Conservation (phyloP, 805 yeast genomes). For the Starmerella kuoi region DNA sequence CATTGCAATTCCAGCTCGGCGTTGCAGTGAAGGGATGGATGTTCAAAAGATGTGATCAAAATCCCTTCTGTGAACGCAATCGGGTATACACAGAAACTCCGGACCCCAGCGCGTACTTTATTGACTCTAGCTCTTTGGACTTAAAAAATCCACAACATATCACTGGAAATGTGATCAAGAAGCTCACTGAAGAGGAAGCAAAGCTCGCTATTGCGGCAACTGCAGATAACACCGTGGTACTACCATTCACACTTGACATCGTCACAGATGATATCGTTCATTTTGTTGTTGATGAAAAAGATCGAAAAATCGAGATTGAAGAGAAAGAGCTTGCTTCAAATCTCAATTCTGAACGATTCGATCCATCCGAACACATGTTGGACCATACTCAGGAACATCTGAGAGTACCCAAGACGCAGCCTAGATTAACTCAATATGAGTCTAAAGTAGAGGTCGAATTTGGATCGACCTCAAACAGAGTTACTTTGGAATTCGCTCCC, state of each 20-base stretch:
- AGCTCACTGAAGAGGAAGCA: constrained; percentile 4
- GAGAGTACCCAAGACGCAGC: background rate
- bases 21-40: constrained; percentile 28
- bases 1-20: constrained; percentile 10
- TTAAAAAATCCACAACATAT: constrained; percentile 5
- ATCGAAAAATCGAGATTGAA: constrained; percentile 26
- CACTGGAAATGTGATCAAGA: constrained; percentile 13
- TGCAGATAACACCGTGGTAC: constrained; percentile 29
- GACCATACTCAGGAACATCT: constrained; percentile 3
- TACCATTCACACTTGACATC: constrained; percentile 50
- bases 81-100: constrained; percentile 41
- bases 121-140: constrained; percentile 20
- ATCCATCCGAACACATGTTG: constrained; percentile 17
- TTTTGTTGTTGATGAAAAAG: constrained; percentile 51
- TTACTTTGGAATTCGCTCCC: constrained; percentile 37
- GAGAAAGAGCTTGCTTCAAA: constrained; percentile 2
- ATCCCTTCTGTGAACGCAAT: constrained; percentile 78
- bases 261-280: constrained; percentile 52
- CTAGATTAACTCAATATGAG: background rate
- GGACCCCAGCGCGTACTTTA: constrained; percentile 30
- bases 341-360: constrained; percentile 17
- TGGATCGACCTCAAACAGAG: constrained; percentile 26
- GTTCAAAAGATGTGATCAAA: constrained; percentile 64
- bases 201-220: constrained; percentile 6
- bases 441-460: constrained; percentile 4